Base-by-base conservation (phyloP, 2,329 filamentous ascomycete species). In the Sporothrix humicola region DNA sequence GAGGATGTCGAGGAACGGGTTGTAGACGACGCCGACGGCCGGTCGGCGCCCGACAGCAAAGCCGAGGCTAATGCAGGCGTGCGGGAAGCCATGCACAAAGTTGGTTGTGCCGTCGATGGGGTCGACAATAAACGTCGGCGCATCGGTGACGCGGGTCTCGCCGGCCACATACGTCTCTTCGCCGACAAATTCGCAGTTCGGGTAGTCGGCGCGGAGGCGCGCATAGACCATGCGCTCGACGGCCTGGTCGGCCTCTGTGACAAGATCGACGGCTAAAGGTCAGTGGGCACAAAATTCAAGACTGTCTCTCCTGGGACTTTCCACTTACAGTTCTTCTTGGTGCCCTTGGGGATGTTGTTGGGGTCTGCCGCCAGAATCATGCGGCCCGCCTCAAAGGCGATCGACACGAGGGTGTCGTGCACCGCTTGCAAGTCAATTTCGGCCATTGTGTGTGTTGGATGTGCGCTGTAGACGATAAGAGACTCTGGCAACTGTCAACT, bases 101-200 rank as follows among this genome's bases (percentile, higher is more conserved):
- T 95, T 95, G 69, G 91, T 93, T 7, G 89, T 94, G 79, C 92
- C 93, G 82, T 95, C 93, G 77, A 95, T 94, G 61, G 93, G 93
- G 80, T 95, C 93, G 77, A 93, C 90, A 79, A 95, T 88, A 82
- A 95, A 95, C 59, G 93, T 95, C 1, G 93, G 92, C 17, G 86
- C 86, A 44, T 85, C 81, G 0, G 89, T 91, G 65, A 95, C 84
- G 59, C 82, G 83, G 75, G 85, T 84, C 50, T 86, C 83, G 77
- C 92, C 92, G 0, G 91, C 87, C 76, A 89, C 85, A 83, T 93
- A 92, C 42, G 92, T 94, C 82, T 95, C 92, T 80, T 93, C 92
- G 79, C 92, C 92, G 81, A 94, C 89, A 81, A 93, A 93, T 76
- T 85, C 81, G 78, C 87, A 88, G 75, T 79, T 76, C 0, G 90